These are phyloP conservation scores for Ogataea corticis DNA, from an alignment of 805 yeast species.

Conservation along the genomic window DNA sequence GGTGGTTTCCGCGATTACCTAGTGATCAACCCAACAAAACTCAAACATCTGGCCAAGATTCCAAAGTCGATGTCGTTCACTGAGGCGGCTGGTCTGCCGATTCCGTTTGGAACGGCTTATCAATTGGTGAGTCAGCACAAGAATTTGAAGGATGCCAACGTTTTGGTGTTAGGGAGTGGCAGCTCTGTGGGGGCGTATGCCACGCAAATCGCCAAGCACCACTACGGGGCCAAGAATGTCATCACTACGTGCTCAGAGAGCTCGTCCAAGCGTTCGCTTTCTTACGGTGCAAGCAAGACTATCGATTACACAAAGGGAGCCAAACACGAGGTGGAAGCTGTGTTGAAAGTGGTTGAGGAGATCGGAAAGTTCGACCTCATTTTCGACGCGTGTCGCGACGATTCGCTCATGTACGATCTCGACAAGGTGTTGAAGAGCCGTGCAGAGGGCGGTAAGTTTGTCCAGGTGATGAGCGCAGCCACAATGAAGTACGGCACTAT, in stretches of 20 bases:
- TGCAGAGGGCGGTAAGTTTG: conserved; percentile 47
- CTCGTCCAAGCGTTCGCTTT: conserved; percentile 25
- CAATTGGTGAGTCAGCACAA: conserved; percentile 20
- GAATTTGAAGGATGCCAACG: conserved; percentile 43
- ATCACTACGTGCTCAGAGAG: conserved; percentile 50
- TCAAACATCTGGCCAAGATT: conserved; percentile 39
- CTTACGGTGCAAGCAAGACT: conserved; percentile 55
- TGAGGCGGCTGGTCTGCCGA: conserved; percentile 67
- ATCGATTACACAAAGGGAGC: conserved; percentile 56
- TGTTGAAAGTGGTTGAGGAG: conserved; percentile 31
- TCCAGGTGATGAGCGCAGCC: conserved; percentile 58
- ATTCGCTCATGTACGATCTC: conserved; percentile 46
- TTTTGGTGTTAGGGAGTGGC: conserved; percentile 72
- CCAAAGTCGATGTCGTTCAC: conserved; percentile 48
- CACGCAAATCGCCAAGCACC: conserved; percentile 55
- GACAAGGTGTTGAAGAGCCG: conserved; percentile 46
- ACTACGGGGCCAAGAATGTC: conserved; percentile 47
- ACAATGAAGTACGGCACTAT: conserved; percentile 37
- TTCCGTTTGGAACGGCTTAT: conserved; percentile 65
- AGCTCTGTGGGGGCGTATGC: conserved; percentile 64
- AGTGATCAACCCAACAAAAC: conserved; percentile 36
- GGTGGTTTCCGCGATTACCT: conserved; percentile 52
- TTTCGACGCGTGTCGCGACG: conserved; percentile 65
- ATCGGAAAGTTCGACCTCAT: conserved; percentile 58
- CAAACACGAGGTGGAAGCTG: conserved; percentile 35